Base-by-base conservation (phyloP, 2,329 filamentous ascomycete genomes). In the Curvularia sp. region DNA sequence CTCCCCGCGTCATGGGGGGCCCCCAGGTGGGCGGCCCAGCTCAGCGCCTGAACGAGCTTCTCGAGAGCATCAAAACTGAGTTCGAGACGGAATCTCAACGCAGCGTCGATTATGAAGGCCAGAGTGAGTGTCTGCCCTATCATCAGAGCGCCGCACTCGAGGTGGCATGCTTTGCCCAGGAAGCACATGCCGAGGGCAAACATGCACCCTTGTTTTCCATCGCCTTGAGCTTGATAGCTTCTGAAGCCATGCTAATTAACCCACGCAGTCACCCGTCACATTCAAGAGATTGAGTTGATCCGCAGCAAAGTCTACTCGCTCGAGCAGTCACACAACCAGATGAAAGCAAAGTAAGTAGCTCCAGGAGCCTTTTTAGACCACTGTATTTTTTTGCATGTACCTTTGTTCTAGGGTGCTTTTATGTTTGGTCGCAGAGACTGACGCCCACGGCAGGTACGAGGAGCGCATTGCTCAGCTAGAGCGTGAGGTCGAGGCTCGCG, bases 221-320 rank as follows among this genome's bases (percentile, higher is more conserved):
- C n/a, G 23, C 18, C 48, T 30, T 25, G 13, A 28, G 21, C 28
- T 42, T 36, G 27, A 27, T 18, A 53, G 2, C 8, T n/a, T 39
- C 9, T 12, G 7, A 50, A 28, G 30, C 39, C 38, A 39, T 55
- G 55, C 55, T 58, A 54, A 58, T 27, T 28, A 30, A 38, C 28
- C n/a, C 19, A 23, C 2, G 3, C 48, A 59, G 57, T 98, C 74
- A 88, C 91, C 57, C 87, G 88, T 49, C 95, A 99, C 77, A 89
- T 97, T 65, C 89, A 94, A 73, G 95, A 99, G 80, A 95, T 98
- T 85, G 92, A 97, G 76, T 86, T 97, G 73, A 92, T 99, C 49
- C 86, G 93, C 63, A 90, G 93, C 75, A 97, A 97, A 79, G 92
- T 99, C 59, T 97, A 92, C 74, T 87, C 91, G 69, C 87, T 99